Base-by-base conservation (phyloP, 2,329 filamentous ascomycete genomes). In the Colletotrichum karsti region DNA sequence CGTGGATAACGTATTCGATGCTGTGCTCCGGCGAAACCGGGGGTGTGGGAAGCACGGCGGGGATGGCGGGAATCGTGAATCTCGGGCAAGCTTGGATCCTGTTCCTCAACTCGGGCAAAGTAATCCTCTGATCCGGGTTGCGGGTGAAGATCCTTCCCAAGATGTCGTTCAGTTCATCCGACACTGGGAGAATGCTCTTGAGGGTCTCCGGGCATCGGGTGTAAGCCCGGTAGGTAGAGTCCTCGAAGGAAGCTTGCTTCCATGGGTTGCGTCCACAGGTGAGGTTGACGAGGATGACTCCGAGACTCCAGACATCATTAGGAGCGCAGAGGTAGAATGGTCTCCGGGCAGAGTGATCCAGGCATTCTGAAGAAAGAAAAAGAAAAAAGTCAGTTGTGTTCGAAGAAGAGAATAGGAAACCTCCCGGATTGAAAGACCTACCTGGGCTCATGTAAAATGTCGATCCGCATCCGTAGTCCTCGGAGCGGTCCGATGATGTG, bases 361-460 rank as follows among this genome's bases (percentile, higher is more conserved):
- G 90, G 79, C 96, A 99, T 89, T 99, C 96, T 98, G 71, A 37
- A 70, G 70, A 67, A 62, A 71, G 69, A 73, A 74, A 74, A 74
- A 74, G 73, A 66, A 68, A 48, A 72, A 56, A 57, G 75, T 77
- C 69, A 77, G 72, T 76, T 70, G 71, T 75, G 69, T 60, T 63
- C 56, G 55, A 55, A 30, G 28, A 22, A 67, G 56, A 15, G 42
- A 53, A 33, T 54, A 71, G 53, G 68, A 72, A 71, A 84, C 13
- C 37, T 61, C 67, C 67, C 26, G 24, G 46, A 7, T 6, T 30
- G 58, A 28, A n/a, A 46, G 12, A 67, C 89, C 80, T 92, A 98
- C 95, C 95, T 89, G 96, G 96, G 77, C 94, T 97, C 96, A 98
- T 99, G 84, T 99, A 99, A 77, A 98, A 98, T 13, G 95, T 98